phyloP scores from a whole-genome alignment of 2,329 filamentous ascomycete genomes.

The Nigrospora oryzae region DNA sequence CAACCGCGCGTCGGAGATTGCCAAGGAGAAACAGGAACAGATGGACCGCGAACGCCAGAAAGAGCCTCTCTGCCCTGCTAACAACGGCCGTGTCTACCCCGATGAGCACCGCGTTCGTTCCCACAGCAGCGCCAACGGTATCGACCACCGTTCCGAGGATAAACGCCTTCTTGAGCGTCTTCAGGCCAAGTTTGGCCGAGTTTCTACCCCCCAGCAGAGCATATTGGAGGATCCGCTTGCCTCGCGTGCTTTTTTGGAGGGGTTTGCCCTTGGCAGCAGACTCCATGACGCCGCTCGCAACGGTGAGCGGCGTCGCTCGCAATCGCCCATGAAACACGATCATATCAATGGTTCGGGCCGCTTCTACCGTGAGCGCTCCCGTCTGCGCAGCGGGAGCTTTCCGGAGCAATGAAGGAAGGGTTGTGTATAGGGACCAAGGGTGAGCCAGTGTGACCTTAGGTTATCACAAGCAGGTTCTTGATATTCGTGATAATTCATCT shows the following conservation, averaged over 20 bases:
- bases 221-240: conserved; percentile 13
- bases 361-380: too few species aligned
- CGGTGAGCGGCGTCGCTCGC: conserved; percentile 1
- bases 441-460: too few species aligned
- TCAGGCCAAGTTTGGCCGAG: conserved; percentile 9
- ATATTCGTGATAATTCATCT: too few species aligned
- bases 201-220: conserved; percentile 6
- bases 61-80: too few species aligned
- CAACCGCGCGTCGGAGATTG: neutral
- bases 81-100: too few species aligned
- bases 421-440: too few species aligned
- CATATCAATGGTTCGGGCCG: neutral
- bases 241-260: conserved; percentile 16
- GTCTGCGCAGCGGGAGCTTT: too few species aligned
- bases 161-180: conserved; percentile 5
- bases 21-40: neutral
- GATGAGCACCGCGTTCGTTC: too few species aligned
- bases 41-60: neutral
- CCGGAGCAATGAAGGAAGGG: too few species aligned
- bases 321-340: neutral
- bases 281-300: conserved; percentile 1
- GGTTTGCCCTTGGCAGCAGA: conserved; percentile 11
- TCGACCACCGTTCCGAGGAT: too few species aligned
- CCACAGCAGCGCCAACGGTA: too few species aligned
- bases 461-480: too few species aligned